Percentiles rank a stretch among this genome's conserved stretches.
These are phyloP conservation scores for Plantago coronopus DNA, from an alignment of 305 asterid genomes.

Conservation along the genomic window DNA sequence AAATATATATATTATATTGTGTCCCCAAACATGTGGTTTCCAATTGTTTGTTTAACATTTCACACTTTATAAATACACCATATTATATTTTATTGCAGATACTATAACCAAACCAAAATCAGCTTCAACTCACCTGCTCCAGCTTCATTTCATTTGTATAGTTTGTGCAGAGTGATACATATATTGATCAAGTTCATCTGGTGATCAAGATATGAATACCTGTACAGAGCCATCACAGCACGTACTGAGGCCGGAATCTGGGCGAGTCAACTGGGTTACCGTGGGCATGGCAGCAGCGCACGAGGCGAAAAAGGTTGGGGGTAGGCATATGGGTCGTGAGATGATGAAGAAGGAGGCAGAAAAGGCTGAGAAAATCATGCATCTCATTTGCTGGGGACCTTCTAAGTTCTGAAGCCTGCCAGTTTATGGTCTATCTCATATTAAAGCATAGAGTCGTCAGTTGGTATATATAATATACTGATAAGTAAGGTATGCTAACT, in stretches of 20 bases:
- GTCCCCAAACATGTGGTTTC: neutral
- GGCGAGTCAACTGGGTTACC: constrained; percentile 27
- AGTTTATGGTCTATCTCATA: no score
- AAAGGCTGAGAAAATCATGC: constrained; percentile 49
- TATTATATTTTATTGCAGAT: no score
- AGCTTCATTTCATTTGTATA: no score
- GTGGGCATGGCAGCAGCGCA: constrained; percentile 20
- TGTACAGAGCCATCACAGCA: constrained; percentile 23
- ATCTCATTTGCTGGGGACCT: constrained; percentile 22
- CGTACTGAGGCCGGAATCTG: constrained; percentile 17
- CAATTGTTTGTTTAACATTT: neutral
- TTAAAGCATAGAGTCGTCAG: no score
- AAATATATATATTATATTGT: no score
- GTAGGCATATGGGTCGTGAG: constrained; percentile 21
- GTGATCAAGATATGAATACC: constrained; percentile 14
- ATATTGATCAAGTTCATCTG: neutral
- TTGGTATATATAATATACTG: no score
- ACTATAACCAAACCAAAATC: neutral
- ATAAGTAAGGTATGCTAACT: no score
- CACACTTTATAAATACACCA: neutral
- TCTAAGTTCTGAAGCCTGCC: no score
- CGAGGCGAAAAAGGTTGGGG: constrained; percentile 20
- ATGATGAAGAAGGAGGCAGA: constrained; percentile 39
- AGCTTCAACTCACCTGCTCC: neutral
- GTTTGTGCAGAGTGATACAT: neutral